Conservation (phyloP, 495 filamentous ascomycete species). For the Haplographium delicatum region DNA sequence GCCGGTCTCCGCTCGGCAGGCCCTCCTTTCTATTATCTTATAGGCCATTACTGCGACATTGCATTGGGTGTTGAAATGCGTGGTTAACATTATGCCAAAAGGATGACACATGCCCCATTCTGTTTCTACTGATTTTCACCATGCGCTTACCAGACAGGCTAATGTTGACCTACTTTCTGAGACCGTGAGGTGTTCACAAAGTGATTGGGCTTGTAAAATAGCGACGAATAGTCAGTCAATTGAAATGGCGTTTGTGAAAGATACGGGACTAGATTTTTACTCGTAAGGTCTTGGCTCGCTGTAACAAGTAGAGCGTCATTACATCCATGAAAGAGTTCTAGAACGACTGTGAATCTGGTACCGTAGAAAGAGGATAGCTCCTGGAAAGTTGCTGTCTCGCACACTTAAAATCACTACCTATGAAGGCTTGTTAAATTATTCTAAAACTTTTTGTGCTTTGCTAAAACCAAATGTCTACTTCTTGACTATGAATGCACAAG, state of each 20-base stretch:
- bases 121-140: neutral
- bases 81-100: neutral
- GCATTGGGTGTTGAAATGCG: neutral
- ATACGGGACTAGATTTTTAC: too few relatives aligned
- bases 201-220: slow-evolving; percentile 4
- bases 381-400: too few relatives aligned
- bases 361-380: too few relatives aligned
- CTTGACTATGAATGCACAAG: too few relatives aligned
- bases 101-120: neutral
- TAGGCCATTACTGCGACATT: neutral
- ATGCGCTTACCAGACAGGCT: slow-evolving; percentile 11
- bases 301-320: too few relatives aligned
- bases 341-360: too few relatives aligned
- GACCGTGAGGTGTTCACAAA: neutral
- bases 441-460: too few relatives aligned
- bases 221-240: neutral
- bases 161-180: neutral
- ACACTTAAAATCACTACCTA: too few relatives aligned
- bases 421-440: too few relatives aligned
- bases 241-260: neutral
- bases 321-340: too few relatives aligned
- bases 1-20: neutral
- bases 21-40: neutral
- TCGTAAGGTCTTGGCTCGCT: too few relatives aligned
- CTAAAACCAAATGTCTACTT: too few relatives aligned